Conservation (phyloP, 2,329 filamentous ascomycete species). For the Fusarium ambrosium region DNA sequence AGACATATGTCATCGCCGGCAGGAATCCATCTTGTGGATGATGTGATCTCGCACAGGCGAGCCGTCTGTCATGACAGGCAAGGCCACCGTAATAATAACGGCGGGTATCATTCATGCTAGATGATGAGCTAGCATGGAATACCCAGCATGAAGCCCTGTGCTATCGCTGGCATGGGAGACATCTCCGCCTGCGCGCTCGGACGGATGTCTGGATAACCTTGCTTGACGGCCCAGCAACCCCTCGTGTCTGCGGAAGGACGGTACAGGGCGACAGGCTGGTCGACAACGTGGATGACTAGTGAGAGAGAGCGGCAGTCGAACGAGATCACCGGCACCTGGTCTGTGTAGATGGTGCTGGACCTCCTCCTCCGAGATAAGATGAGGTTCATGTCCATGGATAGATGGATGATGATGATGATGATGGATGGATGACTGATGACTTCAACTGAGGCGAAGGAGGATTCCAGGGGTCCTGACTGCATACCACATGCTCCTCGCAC, state of each 20-base stretch:
- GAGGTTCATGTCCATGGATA: not conserved
- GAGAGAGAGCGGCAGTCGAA: not conserved
- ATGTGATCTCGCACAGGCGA: conserved; percentile 9
- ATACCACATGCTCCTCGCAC: not conserved
- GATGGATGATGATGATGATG: too few relatives aligned
- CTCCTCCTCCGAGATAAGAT: not conserved
- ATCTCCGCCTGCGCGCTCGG: conserved; percentile 33
- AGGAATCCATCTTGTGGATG: not conserved
- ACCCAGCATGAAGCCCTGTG: conserved; percentile 10
- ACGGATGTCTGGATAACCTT: conserved; percentile 22
- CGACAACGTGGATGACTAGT: not conserved
- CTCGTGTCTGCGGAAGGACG: conserved; percentile 9
- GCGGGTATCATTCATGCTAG: conserved; percentile 29
- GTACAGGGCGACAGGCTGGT: not conserved
- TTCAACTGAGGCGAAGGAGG: not conserved
- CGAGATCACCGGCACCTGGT: conserved; percentile 6
- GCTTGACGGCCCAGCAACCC: conserved; percentile 12
- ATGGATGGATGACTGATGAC: not conserved
- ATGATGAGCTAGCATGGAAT: conserved; percentile 21
- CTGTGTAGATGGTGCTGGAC: not conserved
- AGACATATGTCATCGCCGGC: not conserved
- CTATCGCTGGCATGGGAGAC: conserved; percentile 15
- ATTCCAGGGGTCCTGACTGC: conserved; percentile 3
- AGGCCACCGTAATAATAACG: conserved; percentile 28
- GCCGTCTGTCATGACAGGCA: not conserved